These are phyloP conservation scores for Priceomyces medius DNA, from an alignment of 805 yeast species.

Conservation along the genomic window DNA sequence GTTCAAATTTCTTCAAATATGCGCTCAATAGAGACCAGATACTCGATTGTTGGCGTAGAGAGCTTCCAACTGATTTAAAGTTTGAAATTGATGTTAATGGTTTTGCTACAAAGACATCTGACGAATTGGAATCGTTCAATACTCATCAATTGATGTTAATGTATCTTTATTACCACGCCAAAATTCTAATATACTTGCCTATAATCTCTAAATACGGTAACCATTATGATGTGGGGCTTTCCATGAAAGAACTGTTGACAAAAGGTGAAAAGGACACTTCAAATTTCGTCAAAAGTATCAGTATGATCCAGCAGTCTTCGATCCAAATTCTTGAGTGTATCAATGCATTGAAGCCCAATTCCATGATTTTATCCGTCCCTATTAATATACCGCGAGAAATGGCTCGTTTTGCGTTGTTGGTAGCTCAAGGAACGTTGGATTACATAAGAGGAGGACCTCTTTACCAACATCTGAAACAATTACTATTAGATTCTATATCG, in stretches of 20 bases:
- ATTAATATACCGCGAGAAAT: slow-evolving; percentile 60
- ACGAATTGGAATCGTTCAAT: slow-evolving; percentile 21
- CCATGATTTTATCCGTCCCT: slow-evolving; percentile 54
- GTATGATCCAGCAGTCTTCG: slow-evolving; percentile 67
- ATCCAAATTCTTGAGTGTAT: slow-evolving; percentile 57
- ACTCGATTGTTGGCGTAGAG: slow-evolving; percentile 76
- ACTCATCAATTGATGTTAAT: slow-evolving; percentile 55
- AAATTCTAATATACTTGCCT: slow-evolving; percentile 41
- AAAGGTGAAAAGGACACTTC: slow-evolving; percentile 38
- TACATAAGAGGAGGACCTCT: slow-evolving; percentile 81
- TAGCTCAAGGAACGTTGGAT: slow-evolving; percentile 76
- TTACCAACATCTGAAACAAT: slow-evolving; percentile 63
- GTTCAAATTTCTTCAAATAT: slow-evolving; percentile 22
- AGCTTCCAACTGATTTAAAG: slow-evolving; percentile 57
- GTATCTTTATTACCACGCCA: slow-evolving; percentile 43
- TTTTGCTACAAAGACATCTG: slow-evolving; percentile 33
- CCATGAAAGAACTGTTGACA: slow-evolving; percentile 32
- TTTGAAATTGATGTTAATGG: slow-evolving; percentile 68
- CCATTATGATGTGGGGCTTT: slow-evolving; percentile 42
- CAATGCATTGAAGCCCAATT: slow-evolving; percentile 25
- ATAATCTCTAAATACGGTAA: slow-evolving; percentile 41
- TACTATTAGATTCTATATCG: slow-evolving; percentile 50
- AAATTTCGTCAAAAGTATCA: slow-evolving; percentile 50
- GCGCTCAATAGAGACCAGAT: slow-evolving; percentile 54
- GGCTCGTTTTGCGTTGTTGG: slow-evolving; percentile 60